phyloP scores from a whole-genome alignment of 2,329 filamentous ascomycete genomes.

The Colletotrichum gigasporum region DNA sequence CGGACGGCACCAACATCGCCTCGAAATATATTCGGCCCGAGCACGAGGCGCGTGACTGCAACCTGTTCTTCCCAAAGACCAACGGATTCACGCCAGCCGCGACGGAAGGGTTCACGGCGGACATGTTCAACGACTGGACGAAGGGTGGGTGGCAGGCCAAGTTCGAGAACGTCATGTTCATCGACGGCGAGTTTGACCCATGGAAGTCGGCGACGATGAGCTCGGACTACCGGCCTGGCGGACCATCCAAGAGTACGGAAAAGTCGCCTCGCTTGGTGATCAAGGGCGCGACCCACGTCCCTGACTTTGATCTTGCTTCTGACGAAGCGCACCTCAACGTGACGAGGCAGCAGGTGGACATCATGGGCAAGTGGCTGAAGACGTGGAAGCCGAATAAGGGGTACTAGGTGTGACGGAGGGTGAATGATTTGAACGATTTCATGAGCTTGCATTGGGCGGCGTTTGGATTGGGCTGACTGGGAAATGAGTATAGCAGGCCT shows the following conservation, averaged over 20 bases:
- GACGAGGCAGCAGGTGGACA: slow-evolving; percentile 9
- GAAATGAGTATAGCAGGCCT: not conserved
- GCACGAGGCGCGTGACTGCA: not conserved
- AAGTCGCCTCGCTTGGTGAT: slow-evolving; percentile 16
- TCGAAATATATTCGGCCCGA: slow-evolving; percentile 8
- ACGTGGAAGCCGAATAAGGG: slow-evolving; percentile 25
- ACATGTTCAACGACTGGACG: slow-evolving; percentile 22
- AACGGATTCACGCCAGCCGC: slow-evolving; percentile 15
- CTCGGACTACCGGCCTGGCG: slow-evolving; percentile 21
- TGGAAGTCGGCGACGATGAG: slow-evolving; percentile 26
- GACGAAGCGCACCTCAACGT: not conserved
- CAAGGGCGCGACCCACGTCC: slow-evolving; percentile 7
- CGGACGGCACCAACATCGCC: slow-evolving; percentile 22
- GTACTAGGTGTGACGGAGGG: not conserved
- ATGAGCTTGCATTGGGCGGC: slow-evolving; percentile 1
- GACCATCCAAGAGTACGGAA: slow-evolving; percentile 14
- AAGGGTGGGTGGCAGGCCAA: slow-evolving; percentile 20
- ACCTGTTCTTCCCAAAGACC: slow-evolving; percentile 10
- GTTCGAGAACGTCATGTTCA: slow-evolving; percentile 26
- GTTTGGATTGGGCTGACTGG: not conserved
- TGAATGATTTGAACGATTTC: not conserved
- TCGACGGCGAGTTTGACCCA: slow-evolving; percentile 26
- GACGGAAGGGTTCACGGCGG: slow-evolving; percentile 15
- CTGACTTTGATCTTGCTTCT: slow-evolving; percentile 7
- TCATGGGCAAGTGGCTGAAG: slow-evolving; percentile 28